These are phyloP conservation scores for Fusarium sp. DNA, from an alignment of 2,329 filamentous ascomycete genomes.

Conservation along the genomic window DNA sequence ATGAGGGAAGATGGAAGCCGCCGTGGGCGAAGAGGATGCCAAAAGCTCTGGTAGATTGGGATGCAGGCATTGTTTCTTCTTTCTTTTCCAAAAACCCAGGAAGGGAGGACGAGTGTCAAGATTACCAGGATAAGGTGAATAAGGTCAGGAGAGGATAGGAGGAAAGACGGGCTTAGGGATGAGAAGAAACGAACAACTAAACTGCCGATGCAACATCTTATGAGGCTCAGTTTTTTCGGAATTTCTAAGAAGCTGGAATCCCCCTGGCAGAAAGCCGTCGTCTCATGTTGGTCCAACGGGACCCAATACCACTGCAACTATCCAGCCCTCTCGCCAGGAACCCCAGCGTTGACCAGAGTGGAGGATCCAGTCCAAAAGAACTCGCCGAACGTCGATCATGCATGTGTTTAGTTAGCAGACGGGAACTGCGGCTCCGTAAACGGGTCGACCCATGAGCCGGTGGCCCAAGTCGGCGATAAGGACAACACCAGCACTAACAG, in stretches of 20 bases:
- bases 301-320: neutral
- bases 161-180: neutral
- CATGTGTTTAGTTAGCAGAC: neutral
- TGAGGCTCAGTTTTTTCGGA: neutral
- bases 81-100: neutral
- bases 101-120: neutral
- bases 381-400: too few species aligned
- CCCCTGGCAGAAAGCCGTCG: neutral
- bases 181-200: neutral
- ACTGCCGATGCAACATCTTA: neutral
- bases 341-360: neutral
- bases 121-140: neutral
- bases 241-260: neutral
- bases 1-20: conserved; percentile 4
- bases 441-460: neutral
- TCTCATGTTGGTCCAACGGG: neutral
- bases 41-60: neutral
- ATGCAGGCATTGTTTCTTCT: neutral
- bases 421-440: neutral
- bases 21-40: conserved; percentile 9
- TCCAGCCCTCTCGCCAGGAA: neutral
- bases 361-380: neutral
- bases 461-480: too few species aligned
- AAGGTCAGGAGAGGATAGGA: neutral
- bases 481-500: neutral